Conservation (phyloP, 345 rosid genomes). For the Populus euphratica region DNA sequence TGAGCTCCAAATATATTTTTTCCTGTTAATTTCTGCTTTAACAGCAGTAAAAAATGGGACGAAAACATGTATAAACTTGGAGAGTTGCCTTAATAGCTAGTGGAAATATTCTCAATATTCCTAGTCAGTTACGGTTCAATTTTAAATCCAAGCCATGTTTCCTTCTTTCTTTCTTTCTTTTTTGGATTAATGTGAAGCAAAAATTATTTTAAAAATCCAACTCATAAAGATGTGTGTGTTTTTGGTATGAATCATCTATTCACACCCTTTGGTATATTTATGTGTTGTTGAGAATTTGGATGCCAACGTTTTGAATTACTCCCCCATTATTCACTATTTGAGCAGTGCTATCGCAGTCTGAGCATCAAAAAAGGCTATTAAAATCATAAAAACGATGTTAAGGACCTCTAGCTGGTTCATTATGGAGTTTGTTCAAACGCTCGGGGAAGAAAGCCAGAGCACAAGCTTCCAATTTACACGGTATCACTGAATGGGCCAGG, state of each 20-base stretch:
- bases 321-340: too few relatives aligned
- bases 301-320: too few relatives aligned
- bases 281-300: too few relatives aligned
- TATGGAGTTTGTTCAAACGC: background rate
- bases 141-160: background rate
- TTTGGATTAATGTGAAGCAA: too few relatives aligned
- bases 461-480: background rate
- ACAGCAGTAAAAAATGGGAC: background rate
- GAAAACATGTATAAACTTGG: background rate
- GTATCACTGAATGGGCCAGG: background rate
- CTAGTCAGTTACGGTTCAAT: too few relatives aligned
- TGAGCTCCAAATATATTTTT: background rate
- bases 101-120: background rate
- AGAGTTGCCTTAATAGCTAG: background rate
- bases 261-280: too few relatives aligned
- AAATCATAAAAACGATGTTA: background rate
- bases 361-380: background rate
- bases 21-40: background rate
- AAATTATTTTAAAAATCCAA: too few relatives aligned
- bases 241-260: too few relatives aligned
- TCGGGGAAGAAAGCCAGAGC: background rate
- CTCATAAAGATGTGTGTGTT: too few relatives aligned
- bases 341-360: background rate
- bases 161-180: too few relatives aligned
- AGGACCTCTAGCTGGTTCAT: background rate